phyloP scores from a whole-genome alignment of 257 asterid species.

The Scutellaria minor region DNA sequence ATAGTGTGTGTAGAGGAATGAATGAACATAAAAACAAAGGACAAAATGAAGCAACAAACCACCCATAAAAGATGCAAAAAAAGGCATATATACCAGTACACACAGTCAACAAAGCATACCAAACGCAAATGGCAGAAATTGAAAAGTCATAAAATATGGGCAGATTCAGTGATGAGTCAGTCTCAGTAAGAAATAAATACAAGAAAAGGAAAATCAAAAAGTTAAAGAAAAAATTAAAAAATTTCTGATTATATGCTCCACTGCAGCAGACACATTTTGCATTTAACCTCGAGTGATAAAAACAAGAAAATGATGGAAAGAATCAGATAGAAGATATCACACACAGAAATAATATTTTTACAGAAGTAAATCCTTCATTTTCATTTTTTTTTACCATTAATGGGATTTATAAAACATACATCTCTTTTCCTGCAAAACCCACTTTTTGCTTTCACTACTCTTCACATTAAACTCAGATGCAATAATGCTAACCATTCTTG shows the following conservation, averaged over 20 bases:
- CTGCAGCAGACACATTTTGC: constrained; percentile 9
- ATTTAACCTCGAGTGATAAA: constrained; percentile 13
- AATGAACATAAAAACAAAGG: constrained; percentile 22
- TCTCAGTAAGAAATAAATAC: constrained; percentile 16
- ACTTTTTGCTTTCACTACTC: background rate
- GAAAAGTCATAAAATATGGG: constrained; percentile 42
- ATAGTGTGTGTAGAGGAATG: background rate
- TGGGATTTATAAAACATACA: constrained; percentile 29
- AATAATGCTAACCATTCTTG: constrained; percentile 37
- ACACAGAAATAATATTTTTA: constrained; percentile 17
- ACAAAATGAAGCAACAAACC: constrained; percentile 48
- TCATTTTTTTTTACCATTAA: constrained; percentile 25
- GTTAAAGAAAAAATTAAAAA: background rate
- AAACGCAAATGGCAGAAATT: constrained; percentile 34
- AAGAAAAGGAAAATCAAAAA: background rate
- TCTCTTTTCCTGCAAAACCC: constrained; percentile 36
- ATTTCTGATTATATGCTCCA: constrained; percentile 24
- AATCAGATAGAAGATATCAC: background rate
- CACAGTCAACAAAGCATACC: constrained; percentile 51
- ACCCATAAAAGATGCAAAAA: constrained; percentile 45
- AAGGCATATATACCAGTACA: constrained; percentile 40
- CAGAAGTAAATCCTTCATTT: constrained; percentile 21
- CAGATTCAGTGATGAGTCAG: constrained; percentile 43
- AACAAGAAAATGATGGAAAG: constrained; percentile 20
- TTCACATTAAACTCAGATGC: constrained; percentile 31